A percentile compares a stretch with the other conserved stretches of the same genome.
Evolutionary conservation across 2,329 filamentous ascomycete species (phyloP).

Genomic region (Sporothrix pallida): DNA sequence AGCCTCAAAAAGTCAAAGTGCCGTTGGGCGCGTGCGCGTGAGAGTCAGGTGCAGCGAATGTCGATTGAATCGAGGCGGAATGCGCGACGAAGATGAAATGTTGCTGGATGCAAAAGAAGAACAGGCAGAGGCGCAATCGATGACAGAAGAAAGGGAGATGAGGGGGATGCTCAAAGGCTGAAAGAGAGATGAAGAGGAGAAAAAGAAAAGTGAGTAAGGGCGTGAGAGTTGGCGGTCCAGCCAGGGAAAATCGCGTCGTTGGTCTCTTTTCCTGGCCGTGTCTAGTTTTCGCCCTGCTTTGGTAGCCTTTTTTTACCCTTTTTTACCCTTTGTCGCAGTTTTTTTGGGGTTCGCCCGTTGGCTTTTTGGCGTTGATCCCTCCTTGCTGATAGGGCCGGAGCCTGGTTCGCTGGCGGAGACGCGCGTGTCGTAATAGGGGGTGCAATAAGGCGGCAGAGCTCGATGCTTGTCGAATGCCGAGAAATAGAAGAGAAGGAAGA

Average conservation of each 20-base stretch:
- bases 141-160: not conserved
- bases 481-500: not conserved
- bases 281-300: slow-evolving; percentile 24
- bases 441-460: not conserved
- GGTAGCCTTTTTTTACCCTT: not conserved
- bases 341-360: not conserved
- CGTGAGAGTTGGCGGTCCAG: slow-evolving; percentile 8
- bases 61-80: not conserved
- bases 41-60: not conserved
- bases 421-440: slow-evolving; percentile 19
- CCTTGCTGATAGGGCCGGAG: not conserved
- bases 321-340: slow-evolving; percentile 5
- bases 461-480: not conserved
- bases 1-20: not conserved
- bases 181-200: not conserved
- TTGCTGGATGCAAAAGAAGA: not conserved
- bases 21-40: slow-evolving; percentile 10
- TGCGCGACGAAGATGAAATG: not conserved
- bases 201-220: slow-evolving; percentile 23
- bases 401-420: slow-evolving; percentile 24
- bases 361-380: not conserved
- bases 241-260: slow-evolving; percentile 25
- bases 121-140: not conserved
- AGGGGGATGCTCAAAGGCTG: not conserved
- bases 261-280: slow-evolving; percentile 16